These are phyloP conservation scores for Thelonectria blattea DNA, from an alignment of 2,329 filamentous ascomycete genomes.

Conservation along the genomic window DNA sequence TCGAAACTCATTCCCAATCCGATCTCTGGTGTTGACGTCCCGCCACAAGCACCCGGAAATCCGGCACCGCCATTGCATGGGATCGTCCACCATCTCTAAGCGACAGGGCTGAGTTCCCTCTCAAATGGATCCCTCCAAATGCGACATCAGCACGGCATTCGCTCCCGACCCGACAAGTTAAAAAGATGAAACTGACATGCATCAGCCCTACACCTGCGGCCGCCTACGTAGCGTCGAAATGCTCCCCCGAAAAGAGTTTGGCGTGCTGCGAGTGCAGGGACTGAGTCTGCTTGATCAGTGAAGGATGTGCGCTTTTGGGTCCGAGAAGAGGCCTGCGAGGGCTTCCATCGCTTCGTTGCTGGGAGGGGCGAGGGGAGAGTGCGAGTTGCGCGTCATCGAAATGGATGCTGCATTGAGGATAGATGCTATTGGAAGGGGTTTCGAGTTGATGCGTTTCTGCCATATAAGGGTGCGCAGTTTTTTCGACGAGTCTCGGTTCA, in stretches of 20 bases:
- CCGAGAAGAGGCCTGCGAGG: not conserved
- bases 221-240: conserved; percentile 19
- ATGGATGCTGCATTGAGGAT: conserved; percentile 2
- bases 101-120: not conserved
- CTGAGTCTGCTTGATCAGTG: not conserved
- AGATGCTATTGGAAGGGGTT: not conserved
- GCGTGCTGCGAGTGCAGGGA: not conserved
- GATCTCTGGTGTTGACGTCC: not conserved
- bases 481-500: not conserved
- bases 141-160: too few species aligned
- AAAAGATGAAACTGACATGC: not conserved
- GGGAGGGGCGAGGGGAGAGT: not conserved
- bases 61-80: not conserved
- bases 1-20: conserved; percentile 6
- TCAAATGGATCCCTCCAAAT: not conserved
- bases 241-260: conserved; percentile 16
- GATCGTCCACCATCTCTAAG: not conserved
- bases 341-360: not conserved
- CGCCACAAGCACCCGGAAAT: not conserved
- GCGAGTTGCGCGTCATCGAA: not conserved
- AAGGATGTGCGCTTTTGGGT: too few species aligned
- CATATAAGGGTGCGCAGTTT: not conserved
- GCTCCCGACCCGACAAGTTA: not conserved
- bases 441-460: not conserved
- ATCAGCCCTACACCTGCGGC: not conserved